Base-by-base conservation (phyloP, 306 rosid genomes). In the Vicia sativa region DNA sequence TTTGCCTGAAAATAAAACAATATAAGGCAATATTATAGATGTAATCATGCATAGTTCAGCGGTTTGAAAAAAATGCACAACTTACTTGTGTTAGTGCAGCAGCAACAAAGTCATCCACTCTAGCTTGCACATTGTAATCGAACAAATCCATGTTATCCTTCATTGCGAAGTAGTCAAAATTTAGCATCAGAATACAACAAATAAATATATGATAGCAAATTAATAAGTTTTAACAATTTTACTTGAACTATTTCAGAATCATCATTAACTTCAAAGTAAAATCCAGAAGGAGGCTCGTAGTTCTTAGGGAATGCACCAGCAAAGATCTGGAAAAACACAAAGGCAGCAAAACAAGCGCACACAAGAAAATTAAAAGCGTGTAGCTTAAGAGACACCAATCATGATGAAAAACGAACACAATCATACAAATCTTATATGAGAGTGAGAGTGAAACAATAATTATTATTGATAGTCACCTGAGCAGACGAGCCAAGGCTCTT, bases 31-130 rank as follows among this genome's bases (percentile, higher is more conserved):
- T 21, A 31, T 56, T 72, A 64, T 59, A 58, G 13, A 49, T 50
- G 49, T 66, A 67, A 62, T 60, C 81, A 57, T 26, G 59, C 65
- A 26, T 57, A 68, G 70, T 29, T 68, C 52, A 23, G 57, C 59
- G 37, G 41, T 67, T 21, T 16, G 66, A 71, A 56, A 70, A 70
- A 71, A n/a, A 74, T 70, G 49, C 56, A 70, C 55, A 65, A 72
- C 84, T 86, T 78, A 90, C 96, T 75, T 90, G 96, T 68, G 83
- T 41, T 68, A 87, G 31, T 67, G 96, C 96, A 50, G 91, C 90
- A 77, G 91, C 72, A 75, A 90, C 90, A 66, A 90, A 90, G 57
- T 84, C 90, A 12, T 90, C 82, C 14, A 90, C 89, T 42, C 96
- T 87, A 59, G 82, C 83, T 19, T 70, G 84, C 60, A 90, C 96